A percentile compares a stretch with the other conserved stretches of the same genome.
Evolutionary conservation across 805 yeast genomes (phyloP).

Genomic region (Torulaspora quercuum): DNA sequence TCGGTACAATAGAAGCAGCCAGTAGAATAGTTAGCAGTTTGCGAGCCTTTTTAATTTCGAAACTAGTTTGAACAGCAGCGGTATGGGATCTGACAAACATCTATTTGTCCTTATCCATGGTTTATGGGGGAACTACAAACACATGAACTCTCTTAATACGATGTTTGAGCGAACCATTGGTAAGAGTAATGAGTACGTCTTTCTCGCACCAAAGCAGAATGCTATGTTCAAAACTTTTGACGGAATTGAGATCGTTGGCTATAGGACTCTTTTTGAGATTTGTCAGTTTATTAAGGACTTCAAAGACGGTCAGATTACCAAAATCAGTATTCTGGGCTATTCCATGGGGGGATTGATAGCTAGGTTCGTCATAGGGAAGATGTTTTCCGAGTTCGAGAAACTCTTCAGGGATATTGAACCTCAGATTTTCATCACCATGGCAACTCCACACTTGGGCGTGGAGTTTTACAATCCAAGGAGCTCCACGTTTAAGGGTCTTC

Average conservation of each 20-base stretch:
- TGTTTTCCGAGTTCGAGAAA: constrained; percentile 48
- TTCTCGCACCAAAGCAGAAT: constrained; percentile 55
- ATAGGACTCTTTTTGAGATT: constrained; percentile 66
- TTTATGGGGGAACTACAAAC: constrained; percentile 66
- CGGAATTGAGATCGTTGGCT: constrained; percentile 72
- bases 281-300: constrained; percentile 41
- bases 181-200: constrained; percentile 42
- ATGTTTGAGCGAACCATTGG: constrained; percentile 40
- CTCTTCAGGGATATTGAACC: constrained; percentile 62
- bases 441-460: constrained; percentile 73
- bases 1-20: constrained; percentile 1
- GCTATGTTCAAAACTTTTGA: constrained; percentile 77
- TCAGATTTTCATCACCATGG: constrained; percentile 60
- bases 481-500: constrained; percentile 26
- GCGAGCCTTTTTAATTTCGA: not conserved
- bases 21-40: not conserved
- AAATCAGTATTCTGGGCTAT: constrained; percentile 79
- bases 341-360: constrained; percentile 86
- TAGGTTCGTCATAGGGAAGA: constrained; percentile 73
- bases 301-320: constrained; percentile 33
- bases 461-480: constrained; percentile 44
- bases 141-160: constrained; percentile 48
- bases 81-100: constrained; percentile 40
- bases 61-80: not conserved
- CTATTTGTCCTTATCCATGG: constrained; percentile 76